These are phyloP conservation scores for Mycotypha africana DNA, from an alignment of 371 early-diverging fungal species.

Conservation along the genomic window DNA sequence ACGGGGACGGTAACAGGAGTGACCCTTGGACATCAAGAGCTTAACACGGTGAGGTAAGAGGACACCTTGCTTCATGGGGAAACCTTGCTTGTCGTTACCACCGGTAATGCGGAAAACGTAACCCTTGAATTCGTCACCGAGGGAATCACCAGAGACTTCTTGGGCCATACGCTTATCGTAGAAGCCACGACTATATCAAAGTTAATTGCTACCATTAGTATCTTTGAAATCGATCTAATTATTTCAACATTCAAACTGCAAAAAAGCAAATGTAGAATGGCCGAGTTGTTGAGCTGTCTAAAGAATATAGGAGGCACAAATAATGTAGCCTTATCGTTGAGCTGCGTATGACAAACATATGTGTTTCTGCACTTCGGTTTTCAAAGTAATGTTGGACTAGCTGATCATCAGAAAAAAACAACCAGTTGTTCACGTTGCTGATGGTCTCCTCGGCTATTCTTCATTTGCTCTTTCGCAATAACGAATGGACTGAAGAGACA, in stretches of 20 bases:
- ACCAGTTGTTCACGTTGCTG: no score
- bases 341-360: no score
- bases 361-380: no score
- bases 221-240: background rate
- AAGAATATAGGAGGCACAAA: no score
- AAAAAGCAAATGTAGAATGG: no score
- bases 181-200: slow-evolving; percentile 77
- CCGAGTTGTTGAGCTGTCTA: no score
- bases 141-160: slow-evolving; percentile 93
- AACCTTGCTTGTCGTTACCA: slow-evolving; percentile 99
- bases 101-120: slow-evolving; percentile 98
- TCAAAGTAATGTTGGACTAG: no score
- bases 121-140: slow-evolving; percentile 99
- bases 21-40: slow-evolving; percentile 93
- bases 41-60: slow-evolving; percentile 92
- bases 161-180: slow-evolving; percentile 97
- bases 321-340: background rate
- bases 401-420: no score
- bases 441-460: background rate
- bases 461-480: no score
- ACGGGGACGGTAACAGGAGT: slow-evolving; percentile 99
- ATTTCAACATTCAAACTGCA: no score
- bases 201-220: no score
- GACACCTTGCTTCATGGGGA: slow-evolving; percentile 98
- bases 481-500: no score